Percentiles rank a stretch among this genome's conserved stretches.
These are phyloP conservation scores for Lophiotrema nucula DNA, from an alignment of 495 filamentous ascomycete genomes.

Conservation along the genomic window DNA sequence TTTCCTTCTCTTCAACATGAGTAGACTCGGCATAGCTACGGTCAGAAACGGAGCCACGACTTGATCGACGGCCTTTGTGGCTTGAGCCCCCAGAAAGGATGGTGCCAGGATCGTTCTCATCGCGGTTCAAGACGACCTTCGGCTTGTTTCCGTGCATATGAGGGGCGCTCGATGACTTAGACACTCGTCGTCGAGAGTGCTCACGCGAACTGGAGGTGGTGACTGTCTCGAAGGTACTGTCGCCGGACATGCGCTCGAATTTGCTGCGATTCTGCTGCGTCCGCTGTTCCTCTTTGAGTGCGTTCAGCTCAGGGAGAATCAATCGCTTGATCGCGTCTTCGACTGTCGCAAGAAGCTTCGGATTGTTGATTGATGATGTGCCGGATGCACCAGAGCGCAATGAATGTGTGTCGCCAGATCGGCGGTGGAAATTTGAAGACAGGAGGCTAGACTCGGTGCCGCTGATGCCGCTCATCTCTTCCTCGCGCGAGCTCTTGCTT, in stretches of 20 bases:
- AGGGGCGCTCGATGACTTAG: constrained; percentile 68
- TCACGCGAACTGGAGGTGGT: constrained; percentile 65
- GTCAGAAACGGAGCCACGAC: constrained; percentile 48
- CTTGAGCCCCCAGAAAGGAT: constrained; percentile 57
- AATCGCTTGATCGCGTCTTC: constrained; percentile 92
- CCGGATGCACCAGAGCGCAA: constrained; percentile 73
- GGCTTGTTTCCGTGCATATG: constrained; percentile 60
- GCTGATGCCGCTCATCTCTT: constrained; percentile 59
- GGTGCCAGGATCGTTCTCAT: constrained; percentile 58
- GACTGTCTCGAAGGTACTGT: constrained; percentile 48
- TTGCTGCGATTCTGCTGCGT: constrained; percentile 56
- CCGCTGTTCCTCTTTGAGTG: constrained; percentile 85
- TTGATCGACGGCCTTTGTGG: constrained; percentile 48
- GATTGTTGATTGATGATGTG: constrained; percentile 87
- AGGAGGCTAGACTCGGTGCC: constrained; percentile 73
- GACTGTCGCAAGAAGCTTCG: constrained; percentile 89
- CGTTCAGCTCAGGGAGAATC: constrained; percentile 87
- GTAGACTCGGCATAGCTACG: constrained; percentile 48
- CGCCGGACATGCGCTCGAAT: constrained; percentile 53
- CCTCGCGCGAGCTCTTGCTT: constrained; percentile 56
- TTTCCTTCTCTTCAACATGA: constrained; percentile 57
- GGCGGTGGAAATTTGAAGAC: constrained; percentile 64
- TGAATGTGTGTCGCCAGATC: constrained; percentile 72
- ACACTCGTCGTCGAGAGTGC: constrained; percentile 55
- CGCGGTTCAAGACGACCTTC: constrained; percentile 61